Base-by-base conservation (phyloP, 306 rosid genomes). In the Cucurbita argyrosperma region DNA sequence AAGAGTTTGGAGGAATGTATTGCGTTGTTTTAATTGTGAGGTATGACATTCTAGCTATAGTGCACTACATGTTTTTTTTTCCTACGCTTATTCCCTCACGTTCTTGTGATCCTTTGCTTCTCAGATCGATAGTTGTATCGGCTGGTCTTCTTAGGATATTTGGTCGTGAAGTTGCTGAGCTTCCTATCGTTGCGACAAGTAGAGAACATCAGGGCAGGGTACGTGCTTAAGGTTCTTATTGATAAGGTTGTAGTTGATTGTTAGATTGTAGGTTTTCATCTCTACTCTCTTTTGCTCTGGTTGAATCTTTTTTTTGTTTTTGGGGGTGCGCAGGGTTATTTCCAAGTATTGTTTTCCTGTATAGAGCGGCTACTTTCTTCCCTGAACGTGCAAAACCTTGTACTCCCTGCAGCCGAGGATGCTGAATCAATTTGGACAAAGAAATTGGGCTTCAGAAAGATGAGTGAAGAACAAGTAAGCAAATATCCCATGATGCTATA, bases 1-100 rank as follows among this genome's bases (percentile, higher is more conserved):
- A 95, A 81, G 99, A 95, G 82, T 95, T 95, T 66, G 99, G 99
- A 37, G 99, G 99, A 66, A 95, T 95, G 99, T 91, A 89, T 81
- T 95, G 99, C 80, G 84, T 95, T n/a, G 99, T 95, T 63, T 82
- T 95, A 81, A 89, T 74, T 47, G 96, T 91, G 84, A 87, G 90
- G 99, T 95, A 91, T 14, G 90, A 55, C 61, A 7, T 76, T 82
- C 8, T 15, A 35, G n/a, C n/a, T 46, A 7, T 1, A 6, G 37
- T 77, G 64, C 59, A 42, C 11, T 59, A 4, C 26, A 50, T 43
- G 64, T 11, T 35, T 30, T 43, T 21, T 21, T 14, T 19, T 8
- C 21, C 21, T 2, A 8, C 7, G 46, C 21, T 60, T 76, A 8
- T 47, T 18, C 15, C 16, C 8, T 66, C 71, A 14, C 46, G 19